A percentile compares a stretch with the other conserved stretches of the same genome.
Evolutionary conservation across 805 yeast species (phyloP).

Genomic region (Candida khao-thaluensis): DNA sequence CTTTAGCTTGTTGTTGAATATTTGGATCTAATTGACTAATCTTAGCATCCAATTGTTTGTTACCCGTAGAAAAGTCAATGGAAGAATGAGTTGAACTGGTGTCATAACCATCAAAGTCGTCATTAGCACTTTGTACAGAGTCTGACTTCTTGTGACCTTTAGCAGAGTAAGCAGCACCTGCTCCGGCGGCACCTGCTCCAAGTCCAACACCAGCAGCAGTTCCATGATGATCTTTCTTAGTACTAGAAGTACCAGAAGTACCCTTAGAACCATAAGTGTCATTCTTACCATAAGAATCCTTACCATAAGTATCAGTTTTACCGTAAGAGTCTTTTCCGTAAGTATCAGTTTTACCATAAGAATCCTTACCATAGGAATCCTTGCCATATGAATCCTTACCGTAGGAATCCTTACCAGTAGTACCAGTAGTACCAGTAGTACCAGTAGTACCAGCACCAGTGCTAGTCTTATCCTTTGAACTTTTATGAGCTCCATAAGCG

Average conservation of each 20-base stretch:
- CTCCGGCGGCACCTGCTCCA: slow-evolving; percentile 9
- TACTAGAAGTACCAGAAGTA: neutral
- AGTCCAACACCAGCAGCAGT: slow-evolving; percentile 8
- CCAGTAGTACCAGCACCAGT: slow-evolving; percentile 14
- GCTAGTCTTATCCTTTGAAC: neutral
- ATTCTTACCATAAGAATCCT: neutral
- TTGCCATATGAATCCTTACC: slow-evolving; percentile 2
- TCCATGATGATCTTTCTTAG: neutral
- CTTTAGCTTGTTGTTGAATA: slow-evolving; percentile 39
- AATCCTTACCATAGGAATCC: too few relatives aligned
- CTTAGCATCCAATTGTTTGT: slow-evolving; percentile 34
- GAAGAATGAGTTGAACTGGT: slow-evolving; percentile 12
- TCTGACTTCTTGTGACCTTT: slow-evolving; percentile 3
- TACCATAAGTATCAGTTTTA: neutral
- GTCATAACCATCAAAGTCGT: slow-evolving; percentile 8
- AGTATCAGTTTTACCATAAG: slow-evolving; percentile 1
- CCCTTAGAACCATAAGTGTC: neutral
- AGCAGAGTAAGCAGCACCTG: neutral
- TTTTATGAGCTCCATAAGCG: slow-evolving; percentile 12
- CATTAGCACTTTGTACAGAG: slow-evolving; percentile 5
- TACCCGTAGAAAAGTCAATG: slow-evolving; percentile 35
- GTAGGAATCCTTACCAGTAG: slow-evolving; percentile 2
- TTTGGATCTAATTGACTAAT: slow-evolving; percentile 33
- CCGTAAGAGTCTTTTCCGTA: slow-evolving; percentile 1
- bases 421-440: slow-evolving; percentile 3